phyloP scores from a whole-genome alignment of 1,139 yeast genomes.

The Casaregolazyma suthepensis region DNA sequence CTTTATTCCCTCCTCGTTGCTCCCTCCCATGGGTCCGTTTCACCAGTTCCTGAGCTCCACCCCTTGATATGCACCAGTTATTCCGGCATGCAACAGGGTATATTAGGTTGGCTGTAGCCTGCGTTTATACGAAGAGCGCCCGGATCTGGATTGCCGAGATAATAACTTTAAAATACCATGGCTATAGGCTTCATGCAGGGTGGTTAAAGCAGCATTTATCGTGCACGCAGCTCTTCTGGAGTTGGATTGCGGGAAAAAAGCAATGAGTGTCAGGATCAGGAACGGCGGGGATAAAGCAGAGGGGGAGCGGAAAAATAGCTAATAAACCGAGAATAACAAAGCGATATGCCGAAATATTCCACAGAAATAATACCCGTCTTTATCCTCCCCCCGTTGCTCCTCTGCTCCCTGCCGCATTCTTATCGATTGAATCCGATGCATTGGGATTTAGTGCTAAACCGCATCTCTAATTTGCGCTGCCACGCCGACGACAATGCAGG shows the following conservation, averaged over 20 bases:
- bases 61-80: neutral
- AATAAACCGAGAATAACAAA: too few relatives aligned
- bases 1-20: too few relatives aligned
- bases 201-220: neutral
- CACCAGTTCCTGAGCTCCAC: neutral
- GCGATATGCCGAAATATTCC: too few relatives aligned
- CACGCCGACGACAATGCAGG: neutral
- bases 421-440: neutral
- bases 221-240: neutral
- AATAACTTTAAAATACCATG: neutral
- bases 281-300: too few relatives aligned
- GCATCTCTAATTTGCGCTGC: neutral
- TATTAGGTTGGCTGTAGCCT: too few relatives aligned
- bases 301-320: too few relatives aligned
- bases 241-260: neutral
- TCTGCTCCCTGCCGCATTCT: neutral
- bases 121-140: too few relatives aligned
- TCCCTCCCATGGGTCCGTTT: too few relatives aligned
- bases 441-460: neutral
- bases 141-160: neutral
- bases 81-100: neutral
- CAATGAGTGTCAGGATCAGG: too few relatives aligned
- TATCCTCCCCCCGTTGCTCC: neutral
- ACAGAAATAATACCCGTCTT: too few relatives aligned
- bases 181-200: neutral